These are phyloP conservation scores for Apiospora saccharicola DNA, from an alignment of 2,329 filamentous ascomycete genomes.

Conservation along the genomic window DNA sequence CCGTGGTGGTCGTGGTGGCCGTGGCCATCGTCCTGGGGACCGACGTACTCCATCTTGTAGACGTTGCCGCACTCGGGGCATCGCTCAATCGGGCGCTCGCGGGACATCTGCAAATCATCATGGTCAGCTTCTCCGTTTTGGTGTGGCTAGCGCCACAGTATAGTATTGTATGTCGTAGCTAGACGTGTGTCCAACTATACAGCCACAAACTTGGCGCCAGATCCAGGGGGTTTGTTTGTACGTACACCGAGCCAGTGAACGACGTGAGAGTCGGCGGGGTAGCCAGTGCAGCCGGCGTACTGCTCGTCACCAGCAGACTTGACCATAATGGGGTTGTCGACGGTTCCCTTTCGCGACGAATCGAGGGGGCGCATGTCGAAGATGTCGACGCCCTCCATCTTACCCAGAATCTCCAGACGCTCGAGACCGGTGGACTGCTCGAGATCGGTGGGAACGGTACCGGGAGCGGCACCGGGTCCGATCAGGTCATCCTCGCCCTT, in stretches of 20 bases:
- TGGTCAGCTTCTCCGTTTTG: background rate
- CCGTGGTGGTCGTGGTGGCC: constrained; percentile 64
- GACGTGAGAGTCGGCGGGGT: constrained; percentile 88
- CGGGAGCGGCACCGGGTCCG: constrained; percentile 80
- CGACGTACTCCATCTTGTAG: constrained; percentile 98
- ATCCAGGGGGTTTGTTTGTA: constrained; percentile 31
- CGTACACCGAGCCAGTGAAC: constrained; percentile 90
- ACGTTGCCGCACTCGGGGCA: constrained; percentile 97
- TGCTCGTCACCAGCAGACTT: constrained; percentile 95
- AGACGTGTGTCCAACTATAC: background rate
- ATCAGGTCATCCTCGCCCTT: constrained; percentile 82
- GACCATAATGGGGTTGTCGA: constrained; percentile 89
- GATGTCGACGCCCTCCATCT: constrained; percentile 97
- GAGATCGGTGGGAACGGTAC: constrained; percentile 90
- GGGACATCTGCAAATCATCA: constrained; percentile 68
- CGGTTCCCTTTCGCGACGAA: constrained; percentile 87
- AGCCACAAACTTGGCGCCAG: background rate
- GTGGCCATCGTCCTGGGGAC: constrained; percentile 78
- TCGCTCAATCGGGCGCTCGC: constrained; percentile 89
- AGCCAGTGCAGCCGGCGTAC: constrained; percentile 95
- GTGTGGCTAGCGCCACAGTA: constrained; percentile 23
- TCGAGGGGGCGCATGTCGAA: constrained; percentile 99
- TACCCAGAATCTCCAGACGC: constrained; percentile 97
- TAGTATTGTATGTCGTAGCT: constrained; percentile 26
- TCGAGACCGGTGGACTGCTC: constrained; percentile 97